Evolutionary conservation across 2,329 filamentous ascomycete genomes (phyloP).

Genomic region (Fusarium agapanthi): DNA sequence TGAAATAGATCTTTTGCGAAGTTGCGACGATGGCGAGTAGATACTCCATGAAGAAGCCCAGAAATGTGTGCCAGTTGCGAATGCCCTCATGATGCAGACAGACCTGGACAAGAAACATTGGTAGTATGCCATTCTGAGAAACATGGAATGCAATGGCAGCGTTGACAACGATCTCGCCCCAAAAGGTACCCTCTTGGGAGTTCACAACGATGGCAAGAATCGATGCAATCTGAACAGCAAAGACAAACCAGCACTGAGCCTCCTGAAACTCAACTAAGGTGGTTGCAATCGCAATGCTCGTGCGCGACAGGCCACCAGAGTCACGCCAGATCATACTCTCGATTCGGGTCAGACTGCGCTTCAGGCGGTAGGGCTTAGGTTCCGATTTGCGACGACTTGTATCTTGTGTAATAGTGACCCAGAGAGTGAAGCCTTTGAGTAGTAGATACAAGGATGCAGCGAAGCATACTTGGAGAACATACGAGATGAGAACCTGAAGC

Average conservation of each 20-base stretch:
- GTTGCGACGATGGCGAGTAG: conserved; percentile 50
- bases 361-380: conserved; percentile 36
- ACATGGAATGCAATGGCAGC: conserved; percentile 50
- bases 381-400: conserved; percentile 28
- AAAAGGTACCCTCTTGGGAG: conserved; percentile 51
- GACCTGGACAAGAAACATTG: conserved; percentile 51
- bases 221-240: conserved; percentile 52
- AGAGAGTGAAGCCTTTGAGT: conserved; percentile 49
- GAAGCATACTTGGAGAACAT: conserved; percentile 51
- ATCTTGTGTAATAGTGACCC: conserved; percentile 46
- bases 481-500: conserved; percentile 50
- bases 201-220: conserved; percentile 53
- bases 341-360: conserved; percentile 47
- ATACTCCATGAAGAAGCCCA: conserved; percentile 52
- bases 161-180: conserved; percentile 52
- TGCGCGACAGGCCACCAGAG: conserved; percentile 48
- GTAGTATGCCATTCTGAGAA: conserved; percentile 49
- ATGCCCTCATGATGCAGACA: conserved; percentile 52
- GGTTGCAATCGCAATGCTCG: conserved; percentile 51
- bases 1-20: conserved; percentile 48
- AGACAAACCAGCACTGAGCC: conserved; percentile 52
- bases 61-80: conserved; percentile 52
- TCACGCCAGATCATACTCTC: conserved; percentile 51
- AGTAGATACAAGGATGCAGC: conserved; percentile 46
- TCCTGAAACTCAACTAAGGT: conserved; percentile 54